Evolutionary conservation across 805 yeast genomes (phyloP), one percentile per base, ranked within the genome.

Genomic region (Yarrowia divulgata): DNA sequence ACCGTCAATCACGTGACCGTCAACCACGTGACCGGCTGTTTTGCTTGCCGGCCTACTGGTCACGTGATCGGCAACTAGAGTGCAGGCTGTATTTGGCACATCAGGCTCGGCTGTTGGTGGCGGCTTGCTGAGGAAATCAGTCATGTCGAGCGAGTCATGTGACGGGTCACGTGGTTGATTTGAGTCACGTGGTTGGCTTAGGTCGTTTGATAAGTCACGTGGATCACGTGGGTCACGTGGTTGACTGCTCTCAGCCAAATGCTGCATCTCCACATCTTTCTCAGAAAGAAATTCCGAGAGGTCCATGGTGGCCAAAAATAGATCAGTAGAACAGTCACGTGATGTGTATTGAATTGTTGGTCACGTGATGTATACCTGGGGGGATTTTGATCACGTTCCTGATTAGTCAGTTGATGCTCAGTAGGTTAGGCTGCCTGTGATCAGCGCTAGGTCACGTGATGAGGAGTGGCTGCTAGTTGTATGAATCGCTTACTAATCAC

Each of bases 1-100:
- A 37, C 40, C 40, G 13, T 2, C 12, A 8, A 8, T 37, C 40
- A 13, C 40, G 40, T 2, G 13, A 13, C 12, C 32, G 49, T 19
- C 32, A 4, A 37, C 16, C 54, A 48, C 54, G 54, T 49, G 54
- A 32, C 18, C 8, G 13, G 46, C 0, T 1, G 2, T 18, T n/a
- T 43, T n/a, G 12, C 46, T n/a, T 4, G 13, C 45, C 1, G 19
- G 5, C 12, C 46, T 43, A 12, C 46, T 43, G 5, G 18, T 18
- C 40, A 50, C 57, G 29, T 50, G 57, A 50, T 35, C n/a, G 7
- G 29, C 57, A 3, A 50, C 57, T 1, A 35, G 16, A 8, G 57
- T 50, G 14, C 40, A n/a, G 8, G 57, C 57, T 10, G 57, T 50
- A 10, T n/a, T n/a, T 3, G 57, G 57, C 29, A 50, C 57, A 10